Percentiles rank a stretch among this genome's conserved stretches.
Evolutionary conservation across 768 basidiomycete genomes (phyloP).

Genomic region (Suillus luteus): DNA sequence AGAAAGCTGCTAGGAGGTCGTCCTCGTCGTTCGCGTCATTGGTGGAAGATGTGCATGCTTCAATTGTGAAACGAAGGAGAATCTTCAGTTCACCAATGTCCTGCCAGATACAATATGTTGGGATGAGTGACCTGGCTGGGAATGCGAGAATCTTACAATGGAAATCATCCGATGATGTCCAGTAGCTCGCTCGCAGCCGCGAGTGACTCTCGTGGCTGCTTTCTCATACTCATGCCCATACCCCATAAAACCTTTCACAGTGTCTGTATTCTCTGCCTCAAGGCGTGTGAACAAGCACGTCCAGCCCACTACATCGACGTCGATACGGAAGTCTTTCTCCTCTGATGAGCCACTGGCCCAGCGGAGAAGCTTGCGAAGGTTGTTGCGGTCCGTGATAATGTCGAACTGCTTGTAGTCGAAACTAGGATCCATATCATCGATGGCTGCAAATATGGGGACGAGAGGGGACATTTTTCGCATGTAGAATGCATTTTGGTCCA

Average conservation of each 20-base stretch:
- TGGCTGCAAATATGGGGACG: conserved; percentile 61
- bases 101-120: conserved; percentile 34
- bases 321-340: conserved; percentile 62
- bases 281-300: conserved; percentile 63
- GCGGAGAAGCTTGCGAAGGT: conserved; percentile 60
- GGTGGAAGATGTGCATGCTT: conserved; percentile 36
- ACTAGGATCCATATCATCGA: conserved; percentile 42
- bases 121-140: neutral
- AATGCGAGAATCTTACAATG: conserved; percentile 48
- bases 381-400: conserved; percentile 64
- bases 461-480: conserved; percentile 40
- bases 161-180: conserved; percentile 65
- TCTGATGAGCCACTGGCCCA: conserved; percentile 43
- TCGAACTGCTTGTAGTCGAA: conserved; percentile 40
- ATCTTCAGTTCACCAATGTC: conserved; percentile 58
- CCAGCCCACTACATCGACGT: conserved; percentile 60
- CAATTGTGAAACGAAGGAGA: conserved; percentile 60
- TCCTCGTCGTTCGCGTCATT: conserved; percentile 14
- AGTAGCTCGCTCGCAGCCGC: conserved; percentile 50
- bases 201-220: conserved; percentile 48
- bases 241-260: conserved; percentile 32
- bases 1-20: conserved; percentile 30
- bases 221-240: conserved; percentile 68
- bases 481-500: conserved; percentile 61
- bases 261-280: conserved; percentile 40